Conservation (phyloP, 768 basidiomycete genomes). For the Plicaturopsis crispa region DNA sequence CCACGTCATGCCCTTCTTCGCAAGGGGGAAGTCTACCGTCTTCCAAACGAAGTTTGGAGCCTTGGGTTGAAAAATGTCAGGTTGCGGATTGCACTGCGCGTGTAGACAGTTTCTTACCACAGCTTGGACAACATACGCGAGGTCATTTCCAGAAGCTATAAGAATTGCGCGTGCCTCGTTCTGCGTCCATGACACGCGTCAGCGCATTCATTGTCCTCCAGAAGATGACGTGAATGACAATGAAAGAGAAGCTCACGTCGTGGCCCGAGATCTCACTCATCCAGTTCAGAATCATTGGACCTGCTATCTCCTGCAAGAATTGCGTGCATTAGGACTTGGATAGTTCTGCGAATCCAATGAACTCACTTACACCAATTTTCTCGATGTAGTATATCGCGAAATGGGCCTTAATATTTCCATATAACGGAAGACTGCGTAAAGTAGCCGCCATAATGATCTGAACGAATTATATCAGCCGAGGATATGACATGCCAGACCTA, state of each 20-base stretch:
- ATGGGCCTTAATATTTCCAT: slow-evolving; percentile 9
- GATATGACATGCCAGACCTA: too few relatives aligned
- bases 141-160: slow-evolving; percentile 11
- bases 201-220: too few relatives aligned
- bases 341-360: too few relatives aligned
- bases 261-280: slow-evolving; percentile 11
- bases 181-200: too few relatives aligned
- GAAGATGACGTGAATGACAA: background rate
- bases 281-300: slow-evolving; percentile 13
- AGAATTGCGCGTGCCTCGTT: slow-evolving; percentile 13
- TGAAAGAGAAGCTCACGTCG: slow-evolving; percentile 3
- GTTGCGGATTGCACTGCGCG: too few relatives aligned
- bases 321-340: too few relatives aligned
- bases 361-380: slow-evolving; percentile 11
- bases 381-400: slow-evolving; percentile 13
- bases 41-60: slow-evolving; percentile 15
- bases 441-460: slow-evolving; percentile 7
- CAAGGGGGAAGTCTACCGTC: slow-evolving; percentile 11
- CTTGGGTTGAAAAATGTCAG: too few relatives aligned
- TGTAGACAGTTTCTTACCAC: too few relatives aligned
- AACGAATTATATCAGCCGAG: too few relatives aligned
- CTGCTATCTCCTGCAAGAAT: slow-evolving; percentile 9
- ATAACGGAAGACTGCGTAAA: slow-evolving; percentile 11
- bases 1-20: slow-evolving; percentile 12
- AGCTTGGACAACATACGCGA: slow-evolving; percentile 13